Percentiles rank a stretch among this genome's conserved stretches.
These are phyloP conservation scores for Lactarius quietus DNA, from an alignment of 768 basidiomycete genomes.

Conservation along the genomic window DNA sequence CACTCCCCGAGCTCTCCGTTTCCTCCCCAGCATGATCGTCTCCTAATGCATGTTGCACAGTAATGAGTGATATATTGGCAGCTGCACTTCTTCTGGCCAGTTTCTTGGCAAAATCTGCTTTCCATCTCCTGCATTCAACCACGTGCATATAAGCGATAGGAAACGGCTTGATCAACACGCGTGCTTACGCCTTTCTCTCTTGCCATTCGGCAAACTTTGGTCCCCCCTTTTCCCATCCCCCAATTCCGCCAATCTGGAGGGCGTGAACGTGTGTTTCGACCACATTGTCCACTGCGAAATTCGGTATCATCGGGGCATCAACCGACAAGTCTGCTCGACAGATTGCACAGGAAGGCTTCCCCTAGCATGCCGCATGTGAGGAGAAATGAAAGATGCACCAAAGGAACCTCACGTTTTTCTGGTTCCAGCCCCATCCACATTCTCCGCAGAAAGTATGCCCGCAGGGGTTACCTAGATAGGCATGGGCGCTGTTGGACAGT, in stretches of 20 bases:
- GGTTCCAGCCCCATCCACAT: slow-evolving; percentile 60
- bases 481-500: slow-evolving; percentile 44
- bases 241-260: slow-evolving; percentile 43
- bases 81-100: neutral
- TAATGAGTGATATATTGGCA: neutral
- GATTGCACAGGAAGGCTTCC: slow-evolving; percentile 50
- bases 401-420: slow-evolving; percentile 43
- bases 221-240: slow-evolving; percentile 54
- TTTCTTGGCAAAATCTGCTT: slow-evolving; percentile 10
- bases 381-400: slow-evolving; percentile 5
- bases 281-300: slow-evolving; percentile 56
- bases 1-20: slow-evolving; percentile 2
- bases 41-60: neutral
- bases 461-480: slow-evolving; percentile 65
- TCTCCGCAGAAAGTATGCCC: slow-evolving; percentile 71
- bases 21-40: slow-evolving; percentile 9
- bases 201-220: slow-evolving; percentile 48
- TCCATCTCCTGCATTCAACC: slow-evolving; percentile 20
- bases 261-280: slow-evolving; percentile 56
- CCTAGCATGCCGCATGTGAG: slow-evolving; percentile 33
- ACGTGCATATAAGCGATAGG: slow-evolving; percentile 6
- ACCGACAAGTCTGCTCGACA: slow-evolving; percentile 50
- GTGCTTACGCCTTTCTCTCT: slow-evolving; percentile 49
- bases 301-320: slow-evolving; percentile 53
- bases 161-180: slow-evolving; percentile 12